Evolutionary conservation across 108 stramenopile species (phyloP), one percentile per base, ranked within the genome.

Genomic region (Nitzschia palea): DNA sequence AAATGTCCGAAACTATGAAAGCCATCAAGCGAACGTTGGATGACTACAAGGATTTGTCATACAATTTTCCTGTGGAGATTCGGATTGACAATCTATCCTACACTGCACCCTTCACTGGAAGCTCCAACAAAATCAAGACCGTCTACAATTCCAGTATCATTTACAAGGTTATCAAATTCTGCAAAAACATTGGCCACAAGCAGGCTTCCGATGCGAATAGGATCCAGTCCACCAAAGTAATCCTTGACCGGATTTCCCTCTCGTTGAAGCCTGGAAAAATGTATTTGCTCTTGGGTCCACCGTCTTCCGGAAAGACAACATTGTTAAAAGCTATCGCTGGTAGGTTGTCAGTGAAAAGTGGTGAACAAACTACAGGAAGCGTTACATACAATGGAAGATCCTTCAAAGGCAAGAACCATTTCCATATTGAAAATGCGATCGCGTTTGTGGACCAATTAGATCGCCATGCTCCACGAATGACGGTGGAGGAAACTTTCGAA

Each of bases 401-500:
- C 2, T 67, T 74, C 40, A 34, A 74, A 10, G 59, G 61, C 25
- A 20, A 51, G 12, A 55, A 32, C 22, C 44, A 58, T 44, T 62
- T 80, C 32, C 80, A 73, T 42, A 65, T 77, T 43, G 70, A 83
- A 37, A 83, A 83, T 65, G 62, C 77, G 3, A 68, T 78, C 58
- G 35, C 79, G 20, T 83, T 79, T 45, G 77, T 90, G 25, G 86
- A 80, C 30, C 88, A 90, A 59, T 71, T 86, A 27, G 88, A 90
- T 67, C 65, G 70, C 22, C 89, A 90, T 68, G 82, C 84, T 30
- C 78, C 89, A 1, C 68, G 78, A 56, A 76, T 87, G 9, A 87
- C 89, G 2, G 89, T 90, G 0, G 84, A 81, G 53, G 89, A 90
- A 72, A 90, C 89, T 6, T 87, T 90, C 61, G 84, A 86, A 27